Conservation (phyloP, 169 alveolate species). For the Miamiensis avidus region DNA sequence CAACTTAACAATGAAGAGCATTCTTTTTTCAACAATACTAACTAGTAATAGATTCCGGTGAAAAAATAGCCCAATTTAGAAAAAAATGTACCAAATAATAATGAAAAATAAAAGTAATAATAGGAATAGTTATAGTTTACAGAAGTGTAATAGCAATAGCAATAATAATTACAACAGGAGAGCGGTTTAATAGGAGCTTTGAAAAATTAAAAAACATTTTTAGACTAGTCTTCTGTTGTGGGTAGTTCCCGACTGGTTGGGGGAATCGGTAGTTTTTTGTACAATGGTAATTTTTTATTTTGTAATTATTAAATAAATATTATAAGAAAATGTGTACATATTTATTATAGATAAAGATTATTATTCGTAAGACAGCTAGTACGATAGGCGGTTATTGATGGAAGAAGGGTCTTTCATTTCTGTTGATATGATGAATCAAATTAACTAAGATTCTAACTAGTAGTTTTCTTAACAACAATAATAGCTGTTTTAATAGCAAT, state of each 20-base stretch:
- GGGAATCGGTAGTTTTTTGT: not conserved
- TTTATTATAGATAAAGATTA: not conserved
- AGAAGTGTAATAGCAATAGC: too few relatives aligned
- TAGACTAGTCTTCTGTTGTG: not conserved
- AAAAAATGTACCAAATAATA: too few relatives aligned
- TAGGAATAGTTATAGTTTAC: too few relatives aligned
- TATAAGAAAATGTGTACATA: too few relatives aligned
- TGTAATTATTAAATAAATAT: too few relatives aligned
- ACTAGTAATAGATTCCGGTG: not conserved
- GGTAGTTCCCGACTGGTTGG: not conserved
- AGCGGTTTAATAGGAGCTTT: too few relatives aligned
- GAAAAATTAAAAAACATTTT: too few relatives aligned
- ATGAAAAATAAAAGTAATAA: not conserved
- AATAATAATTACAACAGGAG: too few relatives aligned
- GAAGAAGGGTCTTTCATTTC: not conserved
- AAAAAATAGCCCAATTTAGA: not conserved
- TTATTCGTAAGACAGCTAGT: not conserved
- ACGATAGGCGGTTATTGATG: not conserved
- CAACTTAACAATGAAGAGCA: slow-evolving; percentile 35
- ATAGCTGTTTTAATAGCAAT: too few relatives aligned
- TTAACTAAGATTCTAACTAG: too few relatives aligned
- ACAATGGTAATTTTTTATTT: not conserved
- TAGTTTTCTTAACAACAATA: too few relatives aligned
- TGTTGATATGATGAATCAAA: not conserved
- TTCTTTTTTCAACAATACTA: not conserved